phyloP scores from a whole-genome alignment of 805 yeast species.

The Tetrapisispora nanseiensis region DNA sequence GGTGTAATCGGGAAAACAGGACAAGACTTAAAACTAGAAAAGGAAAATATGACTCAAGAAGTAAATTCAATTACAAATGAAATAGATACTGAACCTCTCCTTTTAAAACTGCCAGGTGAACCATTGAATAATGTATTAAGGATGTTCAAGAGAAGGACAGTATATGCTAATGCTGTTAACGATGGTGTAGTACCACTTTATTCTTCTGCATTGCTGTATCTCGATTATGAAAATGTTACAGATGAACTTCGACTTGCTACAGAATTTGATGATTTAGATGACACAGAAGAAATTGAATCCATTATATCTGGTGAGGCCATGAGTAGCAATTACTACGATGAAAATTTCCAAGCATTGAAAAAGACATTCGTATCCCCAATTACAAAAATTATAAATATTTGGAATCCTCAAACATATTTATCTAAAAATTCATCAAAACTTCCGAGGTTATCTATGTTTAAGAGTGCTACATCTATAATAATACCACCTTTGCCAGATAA shows the following conservation, averaged over 20 bases:
- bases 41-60: conserved; percentile 7
- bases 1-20: conserved; percentile 80
- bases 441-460: conserved; percentile 60
- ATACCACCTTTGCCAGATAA: conserved; percentile 62
- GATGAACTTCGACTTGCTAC: conserved; percentile 22
- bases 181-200: conserved; percentile 79
- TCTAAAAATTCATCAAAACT: conserved; percentile 24
- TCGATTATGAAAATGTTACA: conserved; percentile 50
- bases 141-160: conserved; percentile 51
- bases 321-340: not conserved
- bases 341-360: conserved; percentile 9
- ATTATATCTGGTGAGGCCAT: not conserved
- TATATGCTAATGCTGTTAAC: conserved; percentile 66
- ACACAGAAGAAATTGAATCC: not conserved
- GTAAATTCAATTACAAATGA: conserved; percentile 16
- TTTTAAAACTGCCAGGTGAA: conserved; percentile 55
- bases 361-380: conserved; percentile 33
- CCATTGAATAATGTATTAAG: conserved; percentile 46
- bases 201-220: conserved; percentile 56
- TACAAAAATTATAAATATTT: conserved; percentile 36
- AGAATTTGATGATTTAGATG: not conserved
- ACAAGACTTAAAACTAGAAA: conserved; percentile 56
- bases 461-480: conserved; percentile 56
- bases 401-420: conserved; percentile 26
- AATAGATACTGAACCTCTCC: conserved; percentile 39